Evolutionary conservation across 2,329 filamentous ascomycete species (phyloP), one percentile per base, ranked within the genome.

Genomic region (Fusarium newnesense): DNA sequence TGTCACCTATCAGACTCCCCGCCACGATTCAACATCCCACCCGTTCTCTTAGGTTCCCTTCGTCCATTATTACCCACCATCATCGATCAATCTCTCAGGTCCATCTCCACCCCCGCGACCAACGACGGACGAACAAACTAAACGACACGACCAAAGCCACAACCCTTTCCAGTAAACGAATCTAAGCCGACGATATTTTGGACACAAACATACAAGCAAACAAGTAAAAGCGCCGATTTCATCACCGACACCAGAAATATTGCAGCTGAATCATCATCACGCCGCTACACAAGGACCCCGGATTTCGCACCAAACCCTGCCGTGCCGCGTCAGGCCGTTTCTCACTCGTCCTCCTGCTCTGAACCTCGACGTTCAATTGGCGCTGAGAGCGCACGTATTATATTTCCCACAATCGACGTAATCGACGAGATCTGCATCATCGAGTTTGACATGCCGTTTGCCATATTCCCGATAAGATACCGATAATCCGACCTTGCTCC

Each of bases 101-200:
- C 32, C 56, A 70, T 64, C 71, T 72, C 63, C 71, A 74, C 58
- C 71, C 59, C 72, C 71, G 64, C 67, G 72, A 74, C 71, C 60
- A 46, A 62, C 63, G 40, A 74, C 63, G 67, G 40, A 74, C 63
- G 67, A 74, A 37, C 36, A 63, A 60, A 68, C 61, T 44, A 44
- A 44, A 46, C 24, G 28, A 54, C 39, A 37, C 62, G 42, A 63
- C 57, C 9, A 16, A 42, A 30, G 47, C 34, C 47, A 57, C 44
- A 52, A 49, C 40, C 68, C n/a, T 46, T 42, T 58, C 32, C 60
- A 58, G 42, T 32, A 60, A 36, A 56, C 37, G 28, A 34, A 40
- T 34, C n/a, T 49, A 34, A 5, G 46, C n/a, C 36, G n/a, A 54
- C 61, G 49, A 60, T 53, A 61, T 19, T 28, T 52, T 47, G n/a